Conservation (phyloP, 768 basidiomycete species). For the Pisolithus sp. region DNA sequence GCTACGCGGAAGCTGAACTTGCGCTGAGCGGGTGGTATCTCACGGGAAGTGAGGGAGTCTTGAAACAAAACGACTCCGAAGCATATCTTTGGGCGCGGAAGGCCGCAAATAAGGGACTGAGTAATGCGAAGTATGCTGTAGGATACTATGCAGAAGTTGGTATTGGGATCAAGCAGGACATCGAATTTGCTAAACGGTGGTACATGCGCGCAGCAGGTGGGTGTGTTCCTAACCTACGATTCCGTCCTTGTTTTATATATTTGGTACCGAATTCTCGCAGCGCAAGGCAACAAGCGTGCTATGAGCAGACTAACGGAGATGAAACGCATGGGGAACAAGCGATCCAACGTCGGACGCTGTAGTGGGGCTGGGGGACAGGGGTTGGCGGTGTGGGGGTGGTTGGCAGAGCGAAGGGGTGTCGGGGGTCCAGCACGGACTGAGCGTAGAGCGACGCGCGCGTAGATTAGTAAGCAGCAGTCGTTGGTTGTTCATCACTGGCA, state of each 20-base stretch:
- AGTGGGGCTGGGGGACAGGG: too few relatives aligned
- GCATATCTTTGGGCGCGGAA: constrained; percentile 98
- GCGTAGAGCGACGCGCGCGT: too few relatives aligned
- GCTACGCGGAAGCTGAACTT: constrained; percentile 89
- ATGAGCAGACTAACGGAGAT: constrained; percentile 95
- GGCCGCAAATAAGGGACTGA: constrained; percentile 92
- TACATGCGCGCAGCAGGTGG: constrained; percentile 98
- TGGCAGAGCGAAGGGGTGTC: too few relatives aligned
- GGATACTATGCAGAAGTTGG: constrained; percentile 98
- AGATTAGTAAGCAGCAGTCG: too few relatives aligned
- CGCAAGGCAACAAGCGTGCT: constrained; percentile 96
- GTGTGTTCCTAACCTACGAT: constrained; percentile 21
- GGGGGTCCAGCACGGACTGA: too few relatives aligned
- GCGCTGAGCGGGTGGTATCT: constrained; percentile 98
- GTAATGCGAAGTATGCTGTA: constrained; percentile 97
- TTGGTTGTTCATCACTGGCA: too few relatives aligned
- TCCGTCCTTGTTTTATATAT: background rate
- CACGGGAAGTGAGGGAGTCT: constrained; percentile 88
- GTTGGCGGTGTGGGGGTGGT: too few relatives aligned
- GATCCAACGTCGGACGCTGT: constrained; percentile 66
- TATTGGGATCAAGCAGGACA: constrained; percentile 93
- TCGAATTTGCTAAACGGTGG: constrained; percentile 96
- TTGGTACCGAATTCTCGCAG: constrained; percentile 34
- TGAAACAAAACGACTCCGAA: constrained; percentile 97
- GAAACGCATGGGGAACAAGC: constrained; percentile 81